Percentiles rank a stretch among this genome's conserved stretches.
phyloP scores from a whole-genome alignment of 2,329 filamentous ascomycete species.

The Diaporthe eres region DNA sequence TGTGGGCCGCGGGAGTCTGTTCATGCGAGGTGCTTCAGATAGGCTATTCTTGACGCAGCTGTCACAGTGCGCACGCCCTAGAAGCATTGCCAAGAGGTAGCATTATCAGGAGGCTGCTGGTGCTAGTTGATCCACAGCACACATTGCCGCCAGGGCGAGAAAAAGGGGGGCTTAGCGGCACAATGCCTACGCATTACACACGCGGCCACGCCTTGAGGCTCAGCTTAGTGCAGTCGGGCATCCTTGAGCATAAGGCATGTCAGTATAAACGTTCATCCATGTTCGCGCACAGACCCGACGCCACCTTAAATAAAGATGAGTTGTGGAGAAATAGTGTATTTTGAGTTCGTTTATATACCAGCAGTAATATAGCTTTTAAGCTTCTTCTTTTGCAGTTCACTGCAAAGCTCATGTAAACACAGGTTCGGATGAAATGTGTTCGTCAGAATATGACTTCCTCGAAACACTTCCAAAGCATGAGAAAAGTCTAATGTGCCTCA shows the following conservation, averaged over 20 bases:
- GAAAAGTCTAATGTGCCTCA: background rate
- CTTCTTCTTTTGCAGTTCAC: background rate
- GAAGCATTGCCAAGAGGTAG: background rate
- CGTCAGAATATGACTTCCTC: background rate
- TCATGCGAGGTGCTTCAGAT: background rate
- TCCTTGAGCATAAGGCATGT: background rate
- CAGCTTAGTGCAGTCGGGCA: background rate
- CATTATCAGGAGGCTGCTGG: background rate
- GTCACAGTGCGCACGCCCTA: background rate
- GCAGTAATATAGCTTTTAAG: background rate
- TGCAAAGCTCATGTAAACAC: too few relatives aligned
- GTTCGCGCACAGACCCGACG: background rate
- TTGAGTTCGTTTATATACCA: background rate
- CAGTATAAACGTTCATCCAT: background rate
- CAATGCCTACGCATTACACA: background rate
- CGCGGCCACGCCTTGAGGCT: background rate
- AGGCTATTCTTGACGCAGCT: constrained; percentile 4
- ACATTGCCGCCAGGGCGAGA: background rate
- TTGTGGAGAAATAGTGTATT: background rate
- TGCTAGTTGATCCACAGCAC: background rate
- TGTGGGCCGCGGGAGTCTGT: background rate
- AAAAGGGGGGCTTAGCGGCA: constrained; percentile 19
- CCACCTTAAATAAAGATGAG: background rate
- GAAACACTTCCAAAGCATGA: background rate
- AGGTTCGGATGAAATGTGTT: background rate